A percentile compares a stretch with the other conserved stretches of the same genome.
Conservation (phyloP, 2,329 filamentous ascomycete genomes). For the Gyromitra esculenta region DNA sequence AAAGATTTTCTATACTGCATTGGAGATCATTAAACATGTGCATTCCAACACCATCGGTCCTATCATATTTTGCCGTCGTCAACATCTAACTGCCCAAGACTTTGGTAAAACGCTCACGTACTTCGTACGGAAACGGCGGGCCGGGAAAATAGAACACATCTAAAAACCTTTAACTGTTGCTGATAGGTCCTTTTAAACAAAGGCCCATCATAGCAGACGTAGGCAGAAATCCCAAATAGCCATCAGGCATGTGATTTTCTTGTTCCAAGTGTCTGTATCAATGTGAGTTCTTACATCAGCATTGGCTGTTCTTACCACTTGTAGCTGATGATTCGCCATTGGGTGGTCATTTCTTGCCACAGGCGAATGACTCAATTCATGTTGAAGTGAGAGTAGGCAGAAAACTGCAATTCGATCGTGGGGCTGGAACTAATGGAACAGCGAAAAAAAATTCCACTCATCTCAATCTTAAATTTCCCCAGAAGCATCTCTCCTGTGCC, state of each 20-base stretch:
- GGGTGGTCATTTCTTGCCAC: background rate
- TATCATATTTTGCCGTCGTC: constrained; percentile 32
- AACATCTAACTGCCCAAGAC: constrained; percentile 34
- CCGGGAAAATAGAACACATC: constrained; percentile 41
- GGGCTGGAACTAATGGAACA: background rate
- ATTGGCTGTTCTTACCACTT: background rate
- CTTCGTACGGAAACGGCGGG: constrained; percentile 33
- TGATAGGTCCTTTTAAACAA: constrained; percentile 37
- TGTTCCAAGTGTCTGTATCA: background rate
- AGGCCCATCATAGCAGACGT: constrained; percentile 13
- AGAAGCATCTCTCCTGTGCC: constrained; percentile 24
- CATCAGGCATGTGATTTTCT: constrained; percentile 26
- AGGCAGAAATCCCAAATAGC: constrained; percentile 26
- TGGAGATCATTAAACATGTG: constrained; percentile 51
- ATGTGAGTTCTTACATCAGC: background rate
- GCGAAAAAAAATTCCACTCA: constrained; percentile 1
- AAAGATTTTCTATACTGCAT: constrained; percentile 49
- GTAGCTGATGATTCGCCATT: constrained; percentile 13
- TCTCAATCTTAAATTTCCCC: constrained; percentile 21
- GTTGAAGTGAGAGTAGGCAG: background rate
- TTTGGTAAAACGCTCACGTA: constrained; percentile 45
- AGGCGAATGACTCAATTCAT: background rate
- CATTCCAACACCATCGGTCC: constrained; percentile 36
- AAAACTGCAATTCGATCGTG: background rate
- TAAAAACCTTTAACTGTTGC: constrained; percentile 16